Evolutionary conservation across 2,329 filamentous ascomycete genomes (phyloP).

Genomic region (Grosmannia serpens): DNA sequence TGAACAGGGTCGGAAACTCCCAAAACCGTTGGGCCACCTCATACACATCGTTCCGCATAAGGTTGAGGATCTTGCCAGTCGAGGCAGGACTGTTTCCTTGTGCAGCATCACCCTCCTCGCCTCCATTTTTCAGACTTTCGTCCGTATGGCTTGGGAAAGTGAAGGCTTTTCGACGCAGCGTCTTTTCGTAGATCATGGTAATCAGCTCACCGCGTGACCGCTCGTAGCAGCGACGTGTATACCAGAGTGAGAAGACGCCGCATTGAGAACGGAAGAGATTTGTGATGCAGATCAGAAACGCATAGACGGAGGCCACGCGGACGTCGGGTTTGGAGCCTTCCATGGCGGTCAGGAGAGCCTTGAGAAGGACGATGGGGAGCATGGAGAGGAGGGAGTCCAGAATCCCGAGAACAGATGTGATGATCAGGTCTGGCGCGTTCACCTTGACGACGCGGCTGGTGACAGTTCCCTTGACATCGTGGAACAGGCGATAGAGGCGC

Average conservation of each 20-base stretch:
- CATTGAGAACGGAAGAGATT: slow-evolving; percentile 54
- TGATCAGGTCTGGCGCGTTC: slow-evolving; percentile 67
- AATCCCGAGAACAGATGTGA: slow-evolving; percentile 53
- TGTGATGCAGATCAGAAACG: slow-evolving; percentile 46
- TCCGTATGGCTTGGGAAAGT: slow-evolving; percentile 24
- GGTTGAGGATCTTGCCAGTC: slow-evolving; percentile 81
- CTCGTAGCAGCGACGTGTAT: slow-evolving; percentile 73
- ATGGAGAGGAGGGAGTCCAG: slow-evolving; percentile 46
- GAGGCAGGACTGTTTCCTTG: slow-evolving; percentile 47
- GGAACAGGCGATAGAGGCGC: slow-evolving; percentile 62
- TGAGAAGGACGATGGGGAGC: slow-evolving; percentile 56
- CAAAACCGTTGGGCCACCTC: slow-evolving; percentile 77
- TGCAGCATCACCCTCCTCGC: neutral
- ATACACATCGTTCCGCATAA: slow-evolving; percentile 74
- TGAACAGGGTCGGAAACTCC: slow-evolving; percentile 69
- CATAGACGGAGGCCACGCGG: slow-evolving; percentile 52
- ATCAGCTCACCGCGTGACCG: slow-evolving; percentile 75
- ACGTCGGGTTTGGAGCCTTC: slow-evolving; percentile 36
- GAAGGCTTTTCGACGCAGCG: slow-evolving; percentile 66
- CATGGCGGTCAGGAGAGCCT: slow-evolving; percentile 58
- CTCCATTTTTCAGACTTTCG: slow-evolving; percentile 15
- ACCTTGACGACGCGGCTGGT: slow-evolving; percentile 57
- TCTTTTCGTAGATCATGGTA: slow-evolving; percentile 42
- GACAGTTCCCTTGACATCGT: slow-evolving; percentile 61
- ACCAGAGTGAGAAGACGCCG: slow-evolving; percentile 65